Base-by-base conservation (phyloP, 78 protist species). In the Creolimax fragrantissima region DNA sequence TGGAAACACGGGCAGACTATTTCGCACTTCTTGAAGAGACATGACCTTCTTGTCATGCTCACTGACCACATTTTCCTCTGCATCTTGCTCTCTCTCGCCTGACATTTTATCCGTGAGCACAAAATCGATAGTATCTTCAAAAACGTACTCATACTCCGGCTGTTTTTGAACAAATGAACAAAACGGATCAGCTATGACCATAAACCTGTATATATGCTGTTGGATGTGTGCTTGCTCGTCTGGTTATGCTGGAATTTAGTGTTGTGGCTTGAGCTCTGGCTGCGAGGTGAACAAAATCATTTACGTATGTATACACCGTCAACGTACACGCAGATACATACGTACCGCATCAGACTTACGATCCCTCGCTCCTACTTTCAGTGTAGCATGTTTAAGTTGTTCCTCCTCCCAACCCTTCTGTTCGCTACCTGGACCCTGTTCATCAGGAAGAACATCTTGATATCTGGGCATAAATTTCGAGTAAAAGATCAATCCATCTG, bases 91-190 rank as follows among this genome's bases (percentile, higher is more conserved):
- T 17, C 42, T 24, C 44, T 91, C 83, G 39, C 66, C 66, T 11
- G 66, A 35, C 44, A 44, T 88, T 35, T 32, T 5, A 35, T 88
- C 44, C 66, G 83, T 44, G 81, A 88, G 17, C 35, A 97, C 85
- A 84, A 97, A 96, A 35, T 93, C 94, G 41, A 97, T 94, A 91
- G 95, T 97, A 42, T 97, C 97, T 2, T 96, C 98, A 5, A 94
- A 81, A 35, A 94, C 95, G 74, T 85, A 90, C 4, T 93, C 95
- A 45, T 95, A 95, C 42, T 93, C 39, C 2, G n/a, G 88, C 89
- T 41, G 17, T 0, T 7, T 7, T 36, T 6, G 89, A 43, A 2
- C 2, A 44, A n/a, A 2, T 4, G 89, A 4, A 44, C 32, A 11
- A 6, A 4, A 17, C n/a, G n/a, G n/a, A n/a, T n/a, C n/a, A n/a